These are phyloP conservation scores for Torulaspora quercuum DNA, from an alignment of 805 yeast species.

Conservation along the genomic window DNA sequence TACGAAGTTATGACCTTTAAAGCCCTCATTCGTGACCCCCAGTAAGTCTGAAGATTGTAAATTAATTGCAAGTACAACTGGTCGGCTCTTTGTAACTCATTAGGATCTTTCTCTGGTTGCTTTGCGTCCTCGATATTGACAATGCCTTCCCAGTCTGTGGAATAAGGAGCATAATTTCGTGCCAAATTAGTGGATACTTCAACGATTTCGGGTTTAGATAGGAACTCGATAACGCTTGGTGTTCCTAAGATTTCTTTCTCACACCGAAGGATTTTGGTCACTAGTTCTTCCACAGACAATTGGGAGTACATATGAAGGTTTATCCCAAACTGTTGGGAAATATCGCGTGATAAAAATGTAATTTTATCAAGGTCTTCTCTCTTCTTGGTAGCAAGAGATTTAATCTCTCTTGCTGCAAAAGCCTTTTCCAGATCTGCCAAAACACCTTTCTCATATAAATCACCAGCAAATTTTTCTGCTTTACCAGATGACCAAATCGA, in stretches of 20 bases:
- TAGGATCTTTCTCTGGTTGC: constrained; percentile 65
- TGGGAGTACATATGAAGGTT: constrained; percentile 76
- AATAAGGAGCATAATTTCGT: constrained; percentile 74
- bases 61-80: constrained; percentile 77
- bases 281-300: constrained; percentile 60
- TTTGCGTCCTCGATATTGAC: constrained; percentile 40
- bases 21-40: constrained; percentile 91
- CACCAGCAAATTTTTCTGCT: constrained; percentile 54
- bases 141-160: constrained; percentile 59
- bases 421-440: constrained; percentile 79
- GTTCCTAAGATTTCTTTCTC: constrained; percentile 66
- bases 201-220: constrained; percentile 67
- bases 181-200: constrained; percentile 71
- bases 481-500: constrained; percentile 82
- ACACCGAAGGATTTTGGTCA: constrained; percentile 70
- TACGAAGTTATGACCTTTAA: constrained; percentile 63
- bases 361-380: constrained; percentile 52
- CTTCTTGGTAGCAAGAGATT: constrained; percentile 47
- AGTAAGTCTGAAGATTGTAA: constrained; percentile 79
- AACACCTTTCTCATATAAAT: constrained; percentile 71
- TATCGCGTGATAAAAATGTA: constrained; percentile 72
- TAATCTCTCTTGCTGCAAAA: constrained; percentile 77
- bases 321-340: constrained; percentile 93
- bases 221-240: constrained; percentile 76
- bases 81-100: constrained; percentile 82